Evolutionary conservation across 768 basidiomycete species (phyloP).

Genomic region (Xerocomellus intermedius): DNA sequence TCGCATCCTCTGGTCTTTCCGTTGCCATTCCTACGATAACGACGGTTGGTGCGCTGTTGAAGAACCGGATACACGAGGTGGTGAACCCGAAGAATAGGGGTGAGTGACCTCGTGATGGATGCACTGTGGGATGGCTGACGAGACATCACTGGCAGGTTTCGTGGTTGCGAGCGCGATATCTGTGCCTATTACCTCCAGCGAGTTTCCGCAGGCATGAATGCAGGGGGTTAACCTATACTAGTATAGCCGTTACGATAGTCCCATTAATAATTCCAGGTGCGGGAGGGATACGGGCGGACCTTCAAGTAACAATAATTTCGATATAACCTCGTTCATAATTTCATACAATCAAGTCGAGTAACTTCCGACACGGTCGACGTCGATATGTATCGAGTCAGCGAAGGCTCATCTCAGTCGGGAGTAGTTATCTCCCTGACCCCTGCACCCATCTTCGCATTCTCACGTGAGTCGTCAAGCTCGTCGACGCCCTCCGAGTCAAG

Average conservation of each 20-base stretch:
- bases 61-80: slow-evolving; percentile 23
- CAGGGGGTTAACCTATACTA: no score
- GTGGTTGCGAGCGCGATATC: not conserved
- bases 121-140: slow-evolving; percentile 1
- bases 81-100: slow-evolving; percentile 9
- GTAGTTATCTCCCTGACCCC: no score
- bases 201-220: not conserved
- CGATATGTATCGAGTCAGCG: no score
- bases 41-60: slow-evolving; percentile 13
- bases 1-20: slow-evolving; percentile 17
- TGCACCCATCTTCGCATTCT: no score
- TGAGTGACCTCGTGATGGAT: slow-evolving; percentile 4
- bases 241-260: no score
- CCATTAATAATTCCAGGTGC: no score
- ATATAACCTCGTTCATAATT: no score
- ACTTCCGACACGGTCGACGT: no score
- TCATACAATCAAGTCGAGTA: no score
- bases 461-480: slow-evolving; percentile 15
- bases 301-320: no score
- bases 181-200: not conserved
- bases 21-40: slow-evolving; percentile 8
- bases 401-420: no score
- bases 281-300: no score
- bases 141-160: not conserved
- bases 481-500: slow-evolving; percentile 10